A percentile compares a stretch with the other conserved stretches of the same genome.
phyloP scores from a whole-genome alignment of 1,284 basidiomycete species.

The Apiotrichum veenhuisii region DNA sequence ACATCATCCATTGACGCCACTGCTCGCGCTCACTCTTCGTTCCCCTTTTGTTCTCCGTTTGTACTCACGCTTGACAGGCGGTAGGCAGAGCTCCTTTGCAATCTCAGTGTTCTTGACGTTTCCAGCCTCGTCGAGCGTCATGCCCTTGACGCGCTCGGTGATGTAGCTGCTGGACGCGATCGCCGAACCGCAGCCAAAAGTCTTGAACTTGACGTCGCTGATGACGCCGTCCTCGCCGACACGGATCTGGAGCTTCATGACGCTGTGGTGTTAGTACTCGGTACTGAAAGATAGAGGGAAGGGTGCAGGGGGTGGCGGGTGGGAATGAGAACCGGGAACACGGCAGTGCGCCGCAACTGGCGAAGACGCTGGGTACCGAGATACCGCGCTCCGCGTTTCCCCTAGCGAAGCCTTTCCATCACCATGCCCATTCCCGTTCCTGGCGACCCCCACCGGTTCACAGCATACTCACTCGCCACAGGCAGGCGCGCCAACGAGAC shows the following conservation, averaged over 20 bases:
- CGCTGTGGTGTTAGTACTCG: conserved; percentile 58
- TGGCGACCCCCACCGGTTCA: too few relatives aligned
- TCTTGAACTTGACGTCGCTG: conserved; percentile 98
- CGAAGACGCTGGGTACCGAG: too few relatives aligned
- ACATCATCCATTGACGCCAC: too few relatives aligned
- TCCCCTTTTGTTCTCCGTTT: too few relatives aligned
- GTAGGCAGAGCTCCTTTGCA: conserved; percentile 90
- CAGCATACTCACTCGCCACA: conserved; percentile 3
- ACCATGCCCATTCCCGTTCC: too few relatives aligned
- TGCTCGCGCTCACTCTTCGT: too few relatives aligned
- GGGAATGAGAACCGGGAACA: too few relatives aligned
- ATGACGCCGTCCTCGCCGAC: conserved; percentile 89
- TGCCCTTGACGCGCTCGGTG: conserved; percentile 96
- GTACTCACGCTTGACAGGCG: conserved; percentile 91
- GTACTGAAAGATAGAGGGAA: too few relatives aligned
- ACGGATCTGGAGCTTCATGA: conserved; percentile 99
- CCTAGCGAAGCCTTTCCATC: too few relatives aligned
- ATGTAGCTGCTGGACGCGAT: conserved; percentile 96
- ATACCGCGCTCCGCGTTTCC: too few relatives aligned
- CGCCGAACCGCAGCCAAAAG: conserved; percentile 83
- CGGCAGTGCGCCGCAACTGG: too few relatives aligned
- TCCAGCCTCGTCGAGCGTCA: conserved; percentile 88
- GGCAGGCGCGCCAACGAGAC: conserved; percentile 80
- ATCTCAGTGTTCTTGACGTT: conserved; percentile 99
- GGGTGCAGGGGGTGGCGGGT: too few relatives aligned